These are phyloP conservation scores for Penicillium diatomitis DNA, from an alignment of 495 filamentous ascomycete species.

Conservation along the genomic window DNA sequence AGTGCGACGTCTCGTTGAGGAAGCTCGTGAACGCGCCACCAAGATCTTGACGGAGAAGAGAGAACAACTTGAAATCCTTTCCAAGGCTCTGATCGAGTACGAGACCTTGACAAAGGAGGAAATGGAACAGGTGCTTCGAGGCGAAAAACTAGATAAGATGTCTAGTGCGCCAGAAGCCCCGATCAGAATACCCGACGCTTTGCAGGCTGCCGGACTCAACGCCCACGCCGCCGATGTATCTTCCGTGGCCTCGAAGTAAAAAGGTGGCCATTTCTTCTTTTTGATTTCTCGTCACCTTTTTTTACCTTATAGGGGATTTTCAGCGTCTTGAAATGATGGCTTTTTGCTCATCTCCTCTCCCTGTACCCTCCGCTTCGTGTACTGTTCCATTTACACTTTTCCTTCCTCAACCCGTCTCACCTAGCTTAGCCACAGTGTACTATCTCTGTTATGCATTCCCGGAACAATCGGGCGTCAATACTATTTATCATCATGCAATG, in stretches of 20 bases:
- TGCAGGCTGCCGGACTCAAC: conserved; percentile 22
- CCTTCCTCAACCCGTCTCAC: too few species aligned
- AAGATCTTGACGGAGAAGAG: conserved; percentile 60
- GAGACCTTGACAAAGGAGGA: conserved; percentile 83
- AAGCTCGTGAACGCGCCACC: conserved; percentile 64
- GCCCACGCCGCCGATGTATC: conserved; percentile 14
- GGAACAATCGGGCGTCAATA: conserved; percentile 22
- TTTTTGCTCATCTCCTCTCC: background rate
- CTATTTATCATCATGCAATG: conserved; percentile 17
- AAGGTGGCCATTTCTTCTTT: background rate
- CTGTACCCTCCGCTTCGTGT: background rate
- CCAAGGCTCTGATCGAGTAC: conserved; percentile 85
- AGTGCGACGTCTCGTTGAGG: conserved; percentile 76
- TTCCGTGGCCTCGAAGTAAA: conserved; percentile 18
- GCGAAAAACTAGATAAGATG: conserved; percentile 69
- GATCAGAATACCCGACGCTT: conserved; percentile 46
- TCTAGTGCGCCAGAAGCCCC: conserved; percentile 33
- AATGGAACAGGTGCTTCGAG: conserved; percentile 76
- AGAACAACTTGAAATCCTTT: conserved; percentile 76
- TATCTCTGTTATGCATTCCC: conserved; percentile 17
- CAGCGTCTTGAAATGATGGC: background rate
- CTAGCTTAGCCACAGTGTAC: background rate
- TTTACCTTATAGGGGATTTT: background rate
- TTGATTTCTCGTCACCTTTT: conserved; percentile 1
- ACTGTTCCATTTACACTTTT: too few species aligned